Percentiles rank a stretch among this genome's conserved stretches.
Evolutionary conservation across 1,284 basidiomycete genomes (phyloP).

Genomic region (Cryptococcus floricola): DNA sequence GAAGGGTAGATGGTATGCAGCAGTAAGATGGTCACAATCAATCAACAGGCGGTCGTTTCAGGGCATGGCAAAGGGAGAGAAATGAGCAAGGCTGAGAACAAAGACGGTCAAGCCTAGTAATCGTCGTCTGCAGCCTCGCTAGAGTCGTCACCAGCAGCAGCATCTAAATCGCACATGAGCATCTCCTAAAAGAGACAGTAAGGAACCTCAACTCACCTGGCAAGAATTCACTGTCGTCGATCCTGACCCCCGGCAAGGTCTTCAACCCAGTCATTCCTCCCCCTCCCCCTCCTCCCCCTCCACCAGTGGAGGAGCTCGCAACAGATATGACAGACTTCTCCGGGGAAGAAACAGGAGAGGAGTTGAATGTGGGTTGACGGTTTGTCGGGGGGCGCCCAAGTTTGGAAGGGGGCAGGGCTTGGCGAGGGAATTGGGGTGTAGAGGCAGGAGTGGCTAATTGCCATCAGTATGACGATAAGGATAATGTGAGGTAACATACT

Average conservation of each 20-base stretch:
- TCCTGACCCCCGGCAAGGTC: constrained; percentile 12
- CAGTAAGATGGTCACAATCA: too few species aligned
- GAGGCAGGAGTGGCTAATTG: constrained; percentile 9
- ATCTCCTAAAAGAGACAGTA: background rate
- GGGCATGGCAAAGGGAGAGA: too few species aligned
- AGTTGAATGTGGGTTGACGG: constrained; percentile 3
- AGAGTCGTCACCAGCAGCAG: constrained; percentile 9
- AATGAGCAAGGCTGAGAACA: too few species aligned
- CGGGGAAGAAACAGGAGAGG: constrained; percentile 19
- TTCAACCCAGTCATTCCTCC: constrained; percentile 12
- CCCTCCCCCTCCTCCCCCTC: background rate
- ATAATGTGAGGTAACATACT: constrained; percentile 4
- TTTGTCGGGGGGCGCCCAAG: constrained; percentile 28
- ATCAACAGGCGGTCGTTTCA: too few species aligned
- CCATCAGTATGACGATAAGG: background rate
- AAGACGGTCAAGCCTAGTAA: background rate
- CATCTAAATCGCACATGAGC: background rate
- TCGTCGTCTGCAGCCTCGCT: constrained; percentile 17
- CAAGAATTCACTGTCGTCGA: constrained; percentile 1
- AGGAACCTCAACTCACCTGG: background rate
- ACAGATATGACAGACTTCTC: constrained; percentile 19
- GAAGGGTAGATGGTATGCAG: too few species aligned
- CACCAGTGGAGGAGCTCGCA: constrained; percentile 3
- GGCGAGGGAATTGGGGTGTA: constrained; percentile 12
- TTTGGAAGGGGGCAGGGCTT: constrained; percentile 23